Base-by-base conservation (phyloP, 2,329 filamentous ascomycete species). In the Phyllosticta citribraziliensis region DNA sequence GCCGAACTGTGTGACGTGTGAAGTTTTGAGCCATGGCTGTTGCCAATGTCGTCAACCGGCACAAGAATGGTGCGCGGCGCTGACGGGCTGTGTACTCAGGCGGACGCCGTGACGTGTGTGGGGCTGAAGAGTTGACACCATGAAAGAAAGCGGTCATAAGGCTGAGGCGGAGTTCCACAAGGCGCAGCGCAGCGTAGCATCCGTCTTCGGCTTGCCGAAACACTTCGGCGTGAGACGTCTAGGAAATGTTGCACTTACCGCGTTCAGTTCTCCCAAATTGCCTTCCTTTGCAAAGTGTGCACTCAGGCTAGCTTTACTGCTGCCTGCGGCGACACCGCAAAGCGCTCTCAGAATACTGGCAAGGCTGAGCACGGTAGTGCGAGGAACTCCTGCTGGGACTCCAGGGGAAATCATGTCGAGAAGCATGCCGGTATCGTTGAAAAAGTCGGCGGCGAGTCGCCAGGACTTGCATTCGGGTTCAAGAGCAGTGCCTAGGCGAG, bases 391-490 rank as follows among this genome's bases (percentile, higher is more conserved):
- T 1, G 78, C 69, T 0, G 88, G 84, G 54, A 96, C 82, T 17
- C 83, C 83, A 0, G 91, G 91, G 3, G 88, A 91, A 50, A 93
- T 79, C 63, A 91, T 86, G 70, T 96, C 90, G n/a, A 96, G 81
- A 60, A 96, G 79, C 78, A 96, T 89, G 14, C 89, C 89, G 9
- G 85, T 80, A 71, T 96, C 91, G 73, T 96, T 96, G 77, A 96
- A 88, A 20, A 96, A 78, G 70, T 96, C 91, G 3, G 91, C 91
- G 2, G 92, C 83, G 56, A 96, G 87, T 17, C 91, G 87, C 74
- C 92, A 96, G 73, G 84, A 87, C 73, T 97, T 97, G 77, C 89
- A 93, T 71, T 97, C 91, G 1, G 91, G 89, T 72, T 95, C 91
- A 55, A 96, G 87, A 33, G 88, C 83, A 54, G 88, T 88, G 47